A percentile compares a stretch with the other conserved stretches of the same genome.
Evolutionary conservation across 495 filamentous ascomycete species (phyloP).

Genomic region (Collariella sp.): DNA sequence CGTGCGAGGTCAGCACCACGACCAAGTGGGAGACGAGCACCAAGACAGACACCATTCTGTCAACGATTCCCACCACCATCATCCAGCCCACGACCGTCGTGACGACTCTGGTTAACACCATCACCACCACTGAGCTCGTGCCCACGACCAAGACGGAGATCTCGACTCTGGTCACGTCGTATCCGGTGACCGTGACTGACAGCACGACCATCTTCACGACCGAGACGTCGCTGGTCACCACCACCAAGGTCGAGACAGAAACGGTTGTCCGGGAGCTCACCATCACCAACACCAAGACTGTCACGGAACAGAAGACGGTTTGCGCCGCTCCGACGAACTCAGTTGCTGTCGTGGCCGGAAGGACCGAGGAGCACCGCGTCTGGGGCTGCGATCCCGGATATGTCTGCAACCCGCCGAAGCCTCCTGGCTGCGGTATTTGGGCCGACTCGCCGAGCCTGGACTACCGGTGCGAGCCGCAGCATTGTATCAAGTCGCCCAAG

Average conservation of each 20-base stretch:
- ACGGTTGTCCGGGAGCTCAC: conserved; percentile 19
- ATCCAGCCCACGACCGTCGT: conserved; percentile 5
- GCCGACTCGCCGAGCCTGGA: conserved; percentile 41
- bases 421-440: conserved; percentile 45
- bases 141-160: conserved; percentile 13
- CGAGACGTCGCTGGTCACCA: conserved; percentile 12
- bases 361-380: conserved; percentile 28
- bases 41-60: conserved; percentile 10
- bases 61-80: conserved; percentile 12
- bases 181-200: conserved; percentile 20
- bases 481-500: conserved; percentile 45
- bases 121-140: conserved; percentile 12
- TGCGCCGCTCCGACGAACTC: conserved; percentile 25
- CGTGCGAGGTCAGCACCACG: conserved; percentile 18
- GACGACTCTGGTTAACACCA: conserved; percentile 6
- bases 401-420: conserved; percentile 47
- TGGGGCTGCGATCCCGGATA: conserved; percentile 58
- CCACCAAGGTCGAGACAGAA: conserved; percentile 18
- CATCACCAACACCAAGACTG: conserved; percentile 10
- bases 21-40: conserved; percentile 22
- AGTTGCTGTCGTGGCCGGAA: neutral
- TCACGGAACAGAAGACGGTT: conserved; percentile 27
- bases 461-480: conserved; percentile 46
- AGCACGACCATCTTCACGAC: conserved; percentile 23
- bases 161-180: conserved; percentile 20